Evolutionary conservation across 1,284 basidiomycete genomes (phyloP), one percentile per base, ranked within the genome.

Genomic region (Melanopsichium pennsylvanicum): DNA sequence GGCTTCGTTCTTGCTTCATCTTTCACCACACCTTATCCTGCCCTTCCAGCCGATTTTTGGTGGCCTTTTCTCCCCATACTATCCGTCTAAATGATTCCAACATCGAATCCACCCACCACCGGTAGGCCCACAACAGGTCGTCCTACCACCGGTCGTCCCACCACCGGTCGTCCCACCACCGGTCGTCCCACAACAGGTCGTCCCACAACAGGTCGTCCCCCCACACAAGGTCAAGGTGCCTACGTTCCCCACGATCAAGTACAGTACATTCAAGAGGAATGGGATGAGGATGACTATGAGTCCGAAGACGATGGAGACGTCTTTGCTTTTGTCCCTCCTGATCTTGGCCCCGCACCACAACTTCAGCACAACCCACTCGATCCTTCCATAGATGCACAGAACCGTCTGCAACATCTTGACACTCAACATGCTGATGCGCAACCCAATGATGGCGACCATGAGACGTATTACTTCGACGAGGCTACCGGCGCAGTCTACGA

Each of bases 311-410:
- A 79, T 19, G 78, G 71, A 4, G 72, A 77, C 32, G 76, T 80
- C 33, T 80, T 80, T 63, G 79, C 79, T 16, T 80, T 79, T 33
- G 66, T 73, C 10, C 75, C 73, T 23, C 73, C 70, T 22, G 64
- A 69, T 36, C 64, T 72, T 26, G 70, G 70, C 2, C 69, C 69
- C 2, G 59, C 69, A 6, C 63, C 63, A 10, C 54, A 68, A 25
- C 52, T 70, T 5, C 56, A 63, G n/a, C 42, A 55, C 13, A 70
- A 70, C 34, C 66, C 66, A 1, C 51, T 70, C 37, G 66, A 70
- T 25, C 66, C 66, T 21, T 70, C 69, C 21, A 62, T 71, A 45
- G 60, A 66, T 26, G 63, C 58, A 15, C 60, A 71, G 27, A 63
- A 71, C 19, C 62, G 56, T 22, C 50, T 52, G 21, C 43, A 39